Conservation (phyloP, 768 basidiomycete species). For the Leccinellum rugosiceps region DNA sequence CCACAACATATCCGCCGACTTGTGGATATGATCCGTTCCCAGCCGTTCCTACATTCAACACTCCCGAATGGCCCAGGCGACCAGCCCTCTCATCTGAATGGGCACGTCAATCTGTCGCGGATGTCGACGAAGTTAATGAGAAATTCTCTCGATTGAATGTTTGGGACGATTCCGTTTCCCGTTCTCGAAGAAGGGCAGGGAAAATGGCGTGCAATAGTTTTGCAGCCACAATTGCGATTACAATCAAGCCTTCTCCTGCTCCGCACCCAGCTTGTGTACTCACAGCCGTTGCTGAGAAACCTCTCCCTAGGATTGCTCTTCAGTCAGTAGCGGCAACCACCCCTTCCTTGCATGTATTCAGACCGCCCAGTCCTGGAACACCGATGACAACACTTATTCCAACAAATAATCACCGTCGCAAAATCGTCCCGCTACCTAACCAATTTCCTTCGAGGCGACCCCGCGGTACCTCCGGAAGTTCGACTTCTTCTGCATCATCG, state of each 20-base stretch:
- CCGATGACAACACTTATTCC: no score
- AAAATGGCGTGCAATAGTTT: neutral
- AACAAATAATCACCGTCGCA: no score
- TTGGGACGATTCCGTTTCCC: conserved; percentile 2
- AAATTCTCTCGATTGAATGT: conserved; percentile 11
- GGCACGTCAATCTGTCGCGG: neutral
- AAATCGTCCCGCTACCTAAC: no score
- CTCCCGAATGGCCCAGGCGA: neutral
- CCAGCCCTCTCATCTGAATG: neutral
- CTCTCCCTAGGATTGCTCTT: no score
- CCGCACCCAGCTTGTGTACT: conserved; percentile 19
- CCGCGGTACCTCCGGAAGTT: no score
- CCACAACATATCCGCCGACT: conserved; percentile 17
- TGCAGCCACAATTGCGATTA: conserved; percentile 12
- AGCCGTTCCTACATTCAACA: neutral
- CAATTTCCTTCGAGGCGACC: no score
- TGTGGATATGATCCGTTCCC: conserved; percentile 20
- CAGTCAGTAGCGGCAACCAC: no score
- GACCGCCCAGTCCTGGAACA: no score
- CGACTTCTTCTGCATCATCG: no score
- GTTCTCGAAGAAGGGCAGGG: conserved; percentile 2
- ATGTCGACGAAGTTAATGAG: conserved; percentile 5
- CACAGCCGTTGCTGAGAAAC: neutral
- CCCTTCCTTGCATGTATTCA: no score
- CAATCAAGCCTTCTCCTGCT: conserved; percentile 11